These are phyloP conservation scores for Hyaloperonospora arabidopsidis DNA, from an alignment of 352 stramenopile genomes.

Conservation along the genomic window DNA sequence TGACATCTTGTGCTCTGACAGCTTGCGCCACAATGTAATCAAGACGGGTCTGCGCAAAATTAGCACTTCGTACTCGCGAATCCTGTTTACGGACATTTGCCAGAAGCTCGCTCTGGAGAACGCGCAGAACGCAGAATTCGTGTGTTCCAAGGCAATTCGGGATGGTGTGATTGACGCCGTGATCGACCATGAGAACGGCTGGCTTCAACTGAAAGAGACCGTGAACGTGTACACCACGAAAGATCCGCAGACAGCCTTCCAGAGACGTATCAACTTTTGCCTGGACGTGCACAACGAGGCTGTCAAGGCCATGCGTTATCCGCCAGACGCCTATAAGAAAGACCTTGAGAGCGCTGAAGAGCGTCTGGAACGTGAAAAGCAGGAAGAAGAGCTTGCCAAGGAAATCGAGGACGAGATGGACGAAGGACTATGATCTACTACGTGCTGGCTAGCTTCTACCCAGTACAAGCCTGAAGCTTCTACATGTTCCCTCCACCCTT, in stretches of 20 bases:
- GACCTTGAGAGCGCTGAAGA: conserved; percentile 90
- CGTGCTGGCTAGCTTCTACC: neutral
- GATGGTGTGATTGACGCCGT: conserved; percentile 98
- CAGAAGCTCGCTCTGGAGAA: conserved; percentile 90
- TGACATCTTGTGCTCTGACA: conserved; percentile 14
- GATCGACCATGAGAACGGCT: conserved; percentile 94
- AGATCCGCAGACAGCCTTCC: conserved; percentile 92
- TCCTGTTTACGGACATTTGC: conserved; percentile 89
- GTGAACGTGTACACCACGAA: conserved; percentile 89
- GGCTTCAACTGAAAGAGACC: conserved; percentile 87
- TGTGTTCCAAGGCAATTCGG: conserved; percentile 96
- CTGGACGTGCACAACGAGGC: conserved; percentile 98
- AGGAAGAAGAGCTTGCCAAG: conserved; percentile 92
- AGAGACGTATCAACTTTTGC: conserved; percentile 96
- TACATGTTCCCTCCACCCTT: neutral
- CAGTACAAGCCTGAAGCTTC: conserved; percentile 1
- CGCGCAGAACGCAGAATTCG: conserved; percentile 92
- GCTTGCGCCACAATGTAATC: conserved; percentile 96
- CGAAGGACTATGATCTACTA: conserved; percentile 61
- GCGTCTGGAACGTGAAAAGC: conserved; percentile 87
- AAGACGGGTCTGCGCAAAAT: conserved; percentile 97
- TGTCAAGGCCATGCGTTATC: conserved; percentile 96
- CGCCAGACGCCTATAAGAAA: conserved; percentile 96
- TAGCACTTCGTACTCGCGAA: conserved; percentile 92
- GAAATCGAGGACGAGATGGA: conserved; percentile 97